Conservation (phyloP, 2,329 filamentous ascomycete species). For the Ceratocystis cubensis region DNA sequence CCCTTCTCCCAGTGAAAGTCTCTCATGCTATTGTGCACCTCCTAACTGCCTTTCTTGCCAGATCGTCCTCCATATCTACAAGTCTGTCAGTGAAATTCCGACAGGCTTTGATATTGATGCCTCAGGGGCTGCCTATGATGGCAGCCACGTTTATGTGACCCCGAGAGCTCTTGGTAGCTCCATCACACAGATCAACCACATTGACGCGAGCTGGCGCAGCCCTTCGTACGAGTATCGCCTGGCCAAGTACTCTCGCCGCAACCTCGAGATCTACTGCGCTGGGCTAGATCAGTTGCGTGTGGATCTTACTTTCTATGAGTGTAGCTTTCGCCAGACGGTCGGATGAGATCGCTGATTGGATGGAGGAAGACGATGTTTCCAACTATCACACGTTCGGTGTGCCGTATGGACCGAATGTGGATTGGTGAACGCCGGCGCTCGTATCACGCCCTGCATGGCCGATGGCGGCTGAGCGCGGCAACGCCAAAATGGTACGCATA, state of each 20-base stretch:
- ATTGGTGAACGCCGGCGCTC: slow-evolving; percentile 59
- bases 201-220: slow-evolving; percentile 67
- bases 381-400: too few species aligned
- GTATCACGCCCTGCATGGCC: slow-evolving; percentile 60
- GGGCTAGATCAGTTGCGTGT: slow-evolving; percentile 60
- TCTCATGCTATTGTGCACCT: neutral
- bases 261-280: slow-evolving; percentile 75
- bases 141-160: slow-evolving; percentile 64
- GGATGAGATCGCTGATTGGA: too few species aligned
- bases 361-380: too few species aligned
- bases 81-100: slow-evolving; percentile 69
- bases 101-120: slow-evolving; percentile 84
- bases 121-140: slow-evolving; percentile 68
- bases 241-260: slow-evolving; percentile 71
- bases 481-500: slow-evolving; percentile 54
- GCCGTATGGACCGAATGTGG: slow-evolving; percentile 24
- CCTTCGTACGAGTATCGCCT: slow-evolving; percentile 80
- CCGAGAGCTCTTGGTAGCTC: slow-evolving; percentile 67
- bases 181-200: slow-evolving; percentile 68
- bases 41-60: slow-evolving; percentile 28
- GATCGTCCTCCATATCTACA: slow-evolving; percentile 77
- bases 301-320: slow-evolving; percentile 77
- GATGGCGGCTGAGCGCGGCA: slow-evolving; percentile 62
- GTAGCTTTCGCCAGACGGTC: slow-evolving; percentile 58
- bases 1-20: too few species aligned